phyloP scores from a whole-genome alignment of 1,284 basidiomycete genomes.

The Boletellus deceptivus region DNA sequence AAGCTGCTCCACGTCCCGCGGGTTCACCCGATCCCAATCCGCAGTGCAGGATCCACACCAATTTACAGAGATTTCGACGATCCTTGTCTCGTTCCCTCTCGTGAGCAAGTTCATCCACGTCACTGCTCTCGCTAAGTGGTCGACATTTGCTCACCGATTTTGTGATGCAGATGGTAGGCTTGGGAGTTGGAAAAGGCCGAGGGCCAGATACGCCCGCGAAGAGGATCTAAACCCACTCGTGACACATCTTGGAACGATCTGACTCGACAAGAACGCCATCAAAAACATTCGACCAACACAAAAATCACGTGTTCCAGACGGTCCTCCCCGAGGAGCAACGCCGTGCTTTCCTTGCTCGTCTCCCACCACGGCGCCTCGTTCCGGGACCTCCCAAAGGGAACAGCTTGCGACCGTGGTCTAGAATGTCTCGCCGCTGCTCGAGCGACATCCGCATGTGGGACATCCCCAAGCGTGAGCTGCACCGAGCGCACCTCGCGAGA shows the following conservation, averaged over 20 bases:
- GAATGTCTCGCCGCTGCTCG: constrained; percentile 35
- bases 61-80: constrained; percentile 73
- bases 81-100: constrained; percentile 62
- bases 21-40: no score
- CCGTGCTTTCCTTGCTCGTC: constrained; percentile 64
- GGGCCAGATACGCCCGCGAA: no score
- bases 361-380: constrained; percentile 80
- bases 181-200: constrained; percentile 6
- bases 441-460: no score
- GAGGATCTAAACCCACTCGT: constrained; percentile 43
- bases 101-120: constrained; percentile 77
- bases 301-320: constrained; percentile 22
- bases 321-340: constrained; percentile 67
- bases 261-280: no score
- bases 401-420: constrained; percentile 69
- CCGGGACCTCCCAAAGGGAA: constrained; percentile 66
- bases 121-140: constrained; percentile 58
- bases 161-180: no score
- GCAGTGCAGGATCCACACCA: constrained; percentile 41
- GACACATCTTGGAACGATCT: no score
- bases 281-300: no score
- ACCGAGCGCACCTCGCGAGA: no score
- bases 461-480: no score
- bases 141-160: constrained; percentile 76
- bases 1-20: no score